Conservation (phyloP, 164 flowering plant genomes). For the Paratinospora sagittata region DNA sequence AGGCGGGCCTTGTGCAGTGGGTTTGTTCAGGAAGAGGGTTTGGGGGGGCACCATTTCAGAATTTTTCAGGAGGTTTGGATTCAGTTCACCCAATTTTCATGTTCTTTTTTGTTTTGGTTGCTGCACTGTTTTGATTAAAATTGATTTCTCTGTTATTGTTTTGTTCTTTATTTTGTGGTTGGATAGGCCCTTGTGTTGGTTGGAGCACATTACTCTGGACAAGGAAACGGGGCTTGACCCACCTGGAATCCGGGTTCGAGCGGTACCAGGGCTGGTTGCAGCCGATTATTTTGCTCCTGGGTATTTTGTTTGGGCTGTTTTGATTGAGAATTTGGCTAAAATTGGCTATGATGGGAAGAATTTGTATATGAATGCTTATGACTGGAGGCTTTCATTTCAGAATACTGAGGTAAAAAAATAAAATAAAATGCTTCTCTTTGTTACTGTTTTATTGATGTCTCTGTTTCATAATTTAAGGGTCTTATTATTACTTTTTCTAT, state of each 20-base stretch:
- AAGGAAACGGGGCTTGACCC: slow-evolving; percentile 75
- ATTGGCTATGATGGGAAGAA: slow-evolving; percentile 76
- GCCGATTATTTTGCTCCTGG: slow-evolving; percentile 78
- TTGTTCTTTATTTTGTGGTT: too few species aligned
- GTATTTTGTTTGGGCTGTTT: slow-evolving; percentile 68
- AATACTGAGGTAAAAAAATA: slow-evolving; percentile 81
- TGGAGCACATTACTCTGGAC: slow-evolving; percentile 68
- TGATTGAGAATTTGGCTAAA: slow-evolving; percentile 63
- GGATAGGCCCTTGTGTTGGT: slow-evolving; percentile 68
- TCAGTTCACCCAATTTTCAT: not conserved
- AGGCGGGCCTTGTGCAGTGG: slow-evolving; percentile 54
- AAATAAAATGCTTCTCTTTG: not conserved
- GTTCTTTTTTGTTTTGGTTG: not conserved
- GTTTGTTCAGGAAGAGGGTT: slow-evolving; percentile 61
- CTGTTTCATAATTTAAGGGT: slow-evolving; percentile 1
- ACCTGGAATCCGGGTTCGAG: slow-evolving; percentile 65
- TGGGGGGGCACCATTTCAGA: slow-evolving; percentile 76
- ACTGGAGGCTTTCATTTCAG: slow-evolving; percentile 78
- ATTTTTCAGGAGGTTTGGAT: slow-evolving; percentile 52
- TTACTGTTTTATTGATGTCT: not conserved
- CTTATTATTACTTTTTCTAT: too few species aligned
- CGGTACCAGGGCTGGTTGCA: slow-evolving; percentile 68
- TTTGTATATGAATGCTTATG: slow-evolving; percentile 68
- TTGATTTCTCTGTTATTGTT: not conserved
- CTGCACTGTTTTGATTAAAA: not conserved